Evolutionary conservation across 768 basidiomycete genomes (phyloP).

Genomic region (Mycena albidolilacea): DNA sequence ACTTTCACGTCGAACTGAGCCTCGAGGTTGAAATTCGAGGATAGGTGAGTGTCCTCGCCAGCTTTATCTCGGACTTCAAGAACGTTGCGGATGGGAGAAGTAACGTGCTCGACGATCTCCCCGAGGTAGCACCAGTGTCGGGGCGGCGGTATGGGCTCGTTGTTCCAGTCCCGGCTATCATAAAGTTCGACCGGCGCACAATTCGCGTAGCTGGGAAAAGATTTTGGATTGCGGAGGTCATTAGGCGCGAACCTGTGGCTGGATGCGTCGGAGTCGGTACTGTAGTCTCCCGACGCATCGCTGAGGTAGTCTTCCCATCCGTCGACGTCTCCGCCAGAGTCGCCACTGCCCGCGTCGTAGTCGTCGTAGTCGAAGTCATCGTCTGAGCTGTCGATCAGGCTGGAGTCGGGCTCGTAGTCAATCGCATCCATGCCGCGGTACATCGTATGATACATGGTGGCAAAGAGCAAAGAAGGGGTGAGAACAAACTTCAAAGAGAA

Average conservation of each 20-base stretch:
- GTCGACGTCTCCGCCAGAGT: not conserved
- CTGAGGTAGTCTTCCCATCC: not conserved
- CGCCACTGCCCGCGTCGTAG: not conserved
- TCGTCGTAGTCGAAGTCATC: not conserved
- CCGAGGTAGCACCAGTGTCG: constrained; percentile 39
- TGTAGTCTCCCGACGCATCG: not conserved
- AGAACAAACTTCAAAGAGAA: not conserved
- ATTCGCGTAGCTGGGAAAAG: constrained; percentile 32
- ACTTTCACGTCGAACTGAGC: constrained; percentile 30
- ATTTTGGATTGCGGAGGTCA: constrained; percentile 35
- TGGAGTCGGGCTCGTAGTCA: constrained; percentile 1
- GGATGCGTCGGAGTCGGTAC: too few species aligned
- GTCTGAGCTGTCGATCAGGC: not conserved
- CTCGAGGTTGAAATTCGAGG: constrained; percentile 16
- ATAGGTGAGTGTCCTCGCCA: not conserved
- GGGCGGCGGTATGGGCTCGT: constrained; percentile 7
- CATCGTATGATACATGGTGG: not conserved
- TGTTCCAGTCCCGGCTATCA: constrained; percentile 11
- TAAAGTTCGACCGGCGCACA: constrained; percentile 25
- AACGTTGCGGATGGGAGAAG: constrained; percentile 1
- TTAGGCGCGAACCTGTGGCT: not conserved
- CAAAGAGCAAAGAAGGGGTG: not conserved
- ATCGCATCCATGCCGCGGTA: constrained; percentile 2
- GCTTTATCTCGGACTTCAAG: constrained; percentile 24
- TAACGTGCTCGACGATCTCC: constrained; percentile 22